Percentiles rank a stretch among this genome's conserved stretches.
Evolutionary conservation across 768 basidiomycete genomes (phyloP).

Genomic region (Paxillus involutus): DNA sequence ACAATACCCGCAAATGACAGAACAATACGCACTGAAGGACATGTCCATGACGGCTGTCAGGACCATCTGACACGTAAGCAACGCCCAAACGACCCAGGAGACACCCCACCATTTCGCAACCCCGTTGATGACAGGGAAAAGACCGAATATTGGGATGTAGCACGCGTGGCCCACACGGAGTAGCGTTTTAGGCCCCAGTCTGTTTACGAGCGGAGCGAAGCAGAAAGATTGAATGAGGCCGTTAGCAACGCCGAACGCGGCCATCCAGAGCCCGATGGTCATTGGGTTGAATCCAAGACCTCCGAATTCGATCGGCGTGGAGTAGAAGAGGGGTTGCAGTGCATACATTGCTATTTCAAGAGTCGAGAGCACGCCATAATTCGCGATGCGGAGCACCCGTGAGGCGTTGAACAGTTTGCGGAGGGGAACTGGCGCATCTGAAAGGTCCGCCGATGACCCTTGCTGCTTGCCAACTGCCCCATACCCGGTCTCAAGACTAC

Average conservation of each 20-base stretch:
- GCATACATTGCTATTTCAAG: slow-evolving; percentile 35
- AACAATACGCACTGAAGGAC: slow-evolving; percentile 29
- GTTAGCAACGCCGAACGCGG: slow-evolving; percentile 31
- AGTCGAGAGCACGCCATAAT: slow-evolving; percentile 37
- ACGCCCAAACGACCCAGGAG: slow-evolving; percentile 25
- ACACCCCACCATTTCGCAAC: slow-evolving; percentile 26
- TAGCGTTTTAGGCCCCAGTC: slow-evolving; percentile 31
- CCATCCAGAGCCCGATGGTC: slow-evolving; percentile 38
- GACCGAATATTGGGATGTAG: slow-evolving; percentile 29
- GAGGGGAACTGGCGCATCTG: slow-evolving; percentile 24
- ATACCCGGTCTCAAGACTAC: slow-evolving; percentile 11
- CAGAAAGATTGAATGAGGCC: slow-evolving; percentile 31
- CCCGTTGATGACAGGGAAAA: slow-evolving; percentile 32
- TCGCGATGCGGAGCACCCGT: slow-evolving; percentile 33
- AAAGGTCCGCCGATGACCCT: not conserved
- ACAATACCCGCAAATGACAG: too few species aligned
- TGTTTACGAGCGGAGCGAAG: slow-evolving; percentile 32
- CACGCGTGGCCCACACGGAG: slow-evolving; percentile 25
- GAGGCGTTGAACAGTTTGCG: slow-evolving; percentile 27
- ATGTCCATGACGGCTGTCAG: slow-evolving; percentile 27
- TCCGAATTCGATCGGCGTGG: slow-evolving; percentile 35
- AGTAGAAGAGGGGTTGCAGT: slow-evolving; percentile 40
- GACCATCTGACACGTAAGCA: slow-evolving; percentile 24
- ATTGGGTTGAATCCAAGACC: slow-evolving; percentile 37
- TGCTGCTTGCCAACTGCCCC: slow-evolving; percentile 12